Base-by-base conservation (phyloP, 495 filamentous ascomycete species). In the Annulohypoxylon maeteangense region DNA sequence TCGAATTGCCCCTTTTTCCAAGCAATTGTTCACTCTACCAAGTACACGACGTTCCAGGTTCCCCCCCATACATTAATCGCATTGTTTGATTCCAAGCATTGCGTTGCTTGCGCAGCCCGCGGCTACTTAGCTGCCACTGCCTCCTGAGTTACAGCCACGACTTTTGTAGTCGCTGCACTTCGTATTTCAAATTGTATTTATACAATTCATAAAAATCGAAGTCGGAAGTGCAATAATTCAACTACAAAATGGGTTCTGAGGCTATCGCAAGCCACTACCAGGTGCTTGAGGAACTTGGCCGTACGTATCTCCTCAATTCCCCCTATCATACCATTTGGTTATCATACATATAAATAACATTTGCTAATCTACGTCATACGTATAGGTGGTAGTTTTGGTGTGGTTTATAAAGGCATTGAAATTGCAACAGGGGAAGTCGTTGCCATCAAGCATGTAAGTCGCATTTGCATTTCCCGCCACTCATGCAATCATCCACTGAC, bases 391-490 rank as follows among this genome's bases (percentile, higher is more conserved):
- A 98, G 95, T 80, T 98, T 99, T 80, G 95, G 95, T 55, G 89
- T 92, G 23, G 95, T 99, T 20, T 99, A 97, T 86, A 99, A 99
- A 81, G 95, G 90, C 25, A 92, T 96, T 77, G 93, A 96, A 74
- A 90, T 88, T 70, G 80, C 87, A 8, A 96, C 93, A 7, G 93
- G 93, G 44, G 92, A 97, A 72, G 89, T 93, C 42, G 94, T 97
- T 55, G 94, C 94, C 5, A 92, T 97, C 76, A 97, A 97, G 78
- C 92, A 93, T 85, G 92, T 93, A 83, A 74, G 89, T 79, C 23
- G 48, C 16, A 25, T 56, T 16, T 20, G 8, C 29, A 11, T 36
- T 44, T 42, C 36, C 20, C 16, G n/a, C 54, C 55, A 57, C 36
- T 34, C 40, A 47, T 63, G 45, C 55, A 54, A 62, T 23, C 42